These are phyloP conservation scores for Cinnamomum micranthum DNA, from an alignment of 164 flowering plant genomes.

Conservation along the genomic window DNA sequence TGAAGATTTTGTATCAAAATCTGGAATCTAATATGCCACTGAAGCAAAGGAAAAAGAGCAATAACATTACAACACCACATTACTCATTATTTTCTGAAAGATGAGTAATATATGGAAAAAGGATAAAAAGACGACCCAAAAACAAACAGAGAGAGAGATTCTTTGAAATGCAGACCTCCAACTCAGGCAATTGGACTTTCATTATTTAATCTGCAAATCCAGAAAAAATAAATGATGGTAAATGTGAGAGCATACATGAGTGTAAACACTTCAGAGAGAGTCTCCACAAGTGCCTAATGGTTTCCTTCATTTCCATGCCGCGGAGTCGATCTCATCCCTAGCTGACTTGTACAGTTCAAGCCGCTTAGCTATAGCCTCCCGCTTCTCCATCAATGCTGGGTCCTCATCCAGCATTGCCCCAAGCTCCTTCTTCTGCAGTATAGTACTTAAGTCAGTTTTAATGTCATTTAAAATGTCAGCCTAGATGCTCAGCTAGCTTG, in stretches of 20 bases:
- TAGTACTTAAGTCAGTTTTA: neutral
- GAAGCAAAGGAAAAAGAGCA: neutral
- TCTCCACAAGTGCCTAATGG: neutral
- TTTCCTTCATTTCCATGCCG: slow-evolving; percentile 76
- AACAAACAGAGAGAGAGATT: too few species aligned
- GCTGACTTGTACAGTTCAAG: slow-evolving; percentile 88
- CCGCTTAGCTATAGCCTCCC: slow-evolving; percentile 63
- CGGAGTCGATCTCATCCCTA: slow-evolving; percentile 83
- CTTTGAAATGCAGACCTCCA: neutral
- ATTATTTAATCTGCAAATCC: neutral
- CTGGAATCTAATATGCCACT: neutral
- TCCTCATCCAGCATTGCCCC: slow-evolving; percentile 92
- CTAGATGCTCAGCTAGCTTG: too few species aligned
- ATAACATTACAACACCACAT: neutral
- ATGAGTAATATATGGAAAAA: neutral
- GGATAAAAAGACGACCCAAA: neutral
- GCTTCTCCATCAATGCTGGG: slow-evolving; percentile 82
- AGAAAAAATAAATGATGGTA: too few species aligned
- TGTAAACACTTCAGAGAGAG: neutral
- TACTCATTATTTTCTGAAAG: neutral
- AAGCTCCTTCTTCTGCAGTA: slow-evolving; percentile 68
- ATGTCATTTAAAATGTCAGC: too few species aligned
- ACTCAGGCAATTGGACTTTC: neutral
- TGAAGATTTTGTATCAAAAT: neutral
- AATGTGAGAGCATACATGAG: neutral